Evolutionary conservation across 2,329 filamentous ascomycete genomes (phyloP).

Genomic region (Aaosphaeria arxii): DNA sequence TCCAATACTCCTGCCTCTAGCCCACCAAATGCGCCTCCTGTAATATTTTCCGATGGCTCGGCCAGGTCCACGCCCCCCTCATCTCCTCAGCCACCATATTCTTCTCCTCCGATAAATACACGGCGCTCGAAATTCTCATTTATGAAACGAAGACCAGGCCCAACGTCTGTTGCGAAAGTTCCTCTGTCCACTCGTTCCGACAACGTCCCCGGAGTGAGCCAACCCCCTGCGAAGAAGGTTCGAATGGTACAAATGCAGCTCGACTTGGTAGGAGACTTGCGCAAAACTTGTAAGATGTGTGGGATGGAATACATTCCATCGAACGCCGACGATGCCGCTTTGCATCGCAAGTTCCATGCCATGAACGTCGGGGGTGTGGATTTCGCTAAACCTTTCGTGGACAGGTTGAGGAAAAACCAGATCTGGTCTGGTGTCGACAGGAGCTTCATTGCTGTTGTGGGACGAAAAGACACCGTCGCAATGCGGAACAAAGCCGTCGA

Average conservation of each 20-base stretch:
- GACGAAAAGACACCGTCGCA: constrained; percentile 51
- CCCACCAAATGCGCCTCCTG: constrained; percentile 26
- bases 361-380: constrained; percentile 61
- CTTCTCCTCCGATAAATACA: constrained; percentile 18
- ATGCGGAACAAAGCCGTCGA: constrained; percentile 54
- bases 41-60: constrained; percentile 41
- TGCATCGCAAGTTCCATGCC: constrained; percentile 64
- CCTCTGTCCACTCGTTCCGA: constrained; percentile 23
- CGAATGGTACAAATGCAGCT: constrained; percentile 59
- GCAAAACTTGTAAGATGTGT: constrained; percentile 58
- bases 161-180: constrained; percentile 9
- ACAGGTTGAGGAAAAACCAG: constrained; percentile 50
- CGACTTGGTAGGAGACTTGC: constrained; percentile 54
- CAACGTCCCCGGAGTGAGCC: constrained; percentile 15
- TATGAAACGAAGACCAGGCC: constrained; percentile 30
- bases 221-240: constrained; percentile 25
- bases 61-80: constrained; percentile 27
- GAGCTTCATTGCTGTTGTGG: constrained; percentile 57
- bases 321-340: constrained; percentile 56
- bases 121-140: constrained; percentile 52
- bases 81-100: constrained; percentile 21
- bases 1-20: constrained; percentile 24
- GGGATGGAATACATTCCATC: constrained; percentile 67
- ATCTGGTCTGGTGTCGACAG: constrained; percentile 45
- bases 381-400: constrained; percentile 56